These are phyloP conservation scores for Populus hybrid DNA, from an alignment of 441 rosid genomes.

Conservation along the genomic window DNA sequence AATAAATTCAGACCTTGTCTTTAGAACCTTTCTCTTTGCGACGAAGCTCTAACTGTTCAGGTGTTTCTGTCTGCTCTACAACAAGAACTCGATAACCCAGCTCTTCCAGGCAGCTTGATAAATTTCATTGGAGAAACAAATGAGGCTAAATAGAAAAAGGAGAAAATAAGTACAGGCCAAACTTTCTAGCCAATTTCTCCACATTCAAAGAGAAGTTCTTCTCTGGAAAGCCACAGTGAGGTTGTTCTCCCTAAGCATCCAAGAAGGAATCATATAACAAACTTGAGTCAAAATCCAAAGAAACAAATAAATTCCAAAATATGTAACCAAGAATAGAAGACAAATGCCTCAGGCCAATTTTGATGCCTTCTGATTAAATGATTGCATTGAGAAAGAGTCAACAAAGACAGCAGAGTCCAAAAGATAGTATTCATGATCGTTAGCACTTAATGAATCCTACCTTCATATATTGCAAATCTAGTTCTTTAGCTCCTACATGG, in stretches of 20 bases:
- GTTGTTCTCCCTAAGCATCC: conserved; percentile 88
- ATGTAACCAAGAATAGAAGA: neutral
- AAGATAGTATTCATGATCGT: neutral
- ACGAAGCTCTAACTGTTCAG: conserved; percentile 93
- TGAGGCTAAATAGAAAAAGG: conserved; percentile 16
- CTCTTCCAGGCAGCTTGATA: conserved; percentile 27
- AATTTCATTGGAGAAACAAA: conserved; percentile 14
- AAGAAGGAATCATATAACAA: conserved; percentile 16
- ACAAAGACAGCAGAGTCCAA: conserved; percentile 8
- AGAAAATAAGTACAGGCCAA: conserved; percentile 29
- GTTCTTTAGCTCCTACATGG: conserved; percentile 92
- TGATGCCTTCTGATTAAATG: neutral
- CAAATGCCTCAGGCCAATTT: neutral
- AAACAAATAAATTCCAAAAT: conserved; percentile 4
- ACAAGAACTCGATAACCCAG: conserved; percentile 99
- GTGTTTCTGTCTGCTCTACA: conserved; percentile 98
- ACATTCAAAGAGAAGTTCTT: conserved; percentile 82
- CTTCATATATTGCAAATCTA: conserved; percentile 98
- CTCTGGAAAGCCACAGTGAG: conserved; percentile 99
- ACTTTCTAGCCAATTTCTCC: conserved; percentile 96
- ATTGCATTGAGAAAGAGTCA: conserved; percentile 3
- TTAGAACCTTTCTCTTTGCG: conserved; percentile 87
- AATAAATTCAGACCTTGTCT: conserved; percentile 69
- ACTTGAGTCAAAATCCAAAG: conserved; percentile 6
- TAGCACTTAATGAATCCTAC: conserved; percentile 32